Evolutionary conservation across 129 eudicot genomes (phyloP), one percentile per base, ranked within the genome.

Genomic region (Lactuca sativa): DNA sequence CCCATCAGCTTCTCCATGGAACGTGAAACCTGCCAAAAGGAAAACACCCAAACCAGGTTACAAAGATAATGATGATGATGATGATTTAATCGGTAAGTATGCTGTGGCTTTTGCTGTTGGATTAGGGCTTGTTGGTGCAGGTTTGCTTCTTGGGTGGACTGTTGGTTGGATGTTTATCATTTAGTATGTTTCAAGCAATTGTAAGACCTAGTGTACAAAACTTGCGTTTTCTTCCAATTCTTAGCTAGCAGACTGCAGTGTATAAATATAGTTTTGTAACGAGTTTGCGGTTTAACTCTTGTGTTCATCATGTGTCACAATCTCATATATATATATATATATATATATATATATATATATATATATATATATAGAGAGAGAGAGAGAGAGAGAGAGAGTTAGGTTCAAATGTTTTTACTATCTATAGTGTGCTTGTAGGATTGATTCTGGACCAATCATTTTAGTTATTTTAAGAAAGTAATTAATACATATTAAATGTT

Each of bases 71-170:
- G 58, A 25, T 25, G 30, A 25, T 25, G 30, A 25, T 25, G 30
- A 25, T 25, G 30, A 25, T 25, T 0, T 25, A 25, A 25, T 84
- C 16, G 81, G 89, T 44, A 77, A 72, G 64, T 86, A 80, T 59
- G 81, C 87, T 1, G 77, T 88, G 58, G 90, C 86, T 77, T 88
- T 88, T 69, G 97, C 97, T 0, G 68, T 92, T 41, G 97, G 97
- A 7, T 84, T 88, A 79, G 75, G 96, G 65, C 91, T 92, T 53
- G 95, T 92, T 64, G 96, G 97, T 40, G 97, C 96, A 7, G 97
- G 97, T 56, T 84, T 92, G 82, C 77, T 92, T 48, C 76, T 92
- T 43, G 97, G 97, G 9, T 92, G 97, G 97, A 92, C 91, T 0
- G 77, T 86, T 2, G 96, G 95, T 34, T 88, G 95, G 96, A 84